These are phyloP conservation scores for Tricholoma furcatifolium DNA, from an alignment of 768 basidiomycete genomes.

Conservation along the genomic window DNA sequence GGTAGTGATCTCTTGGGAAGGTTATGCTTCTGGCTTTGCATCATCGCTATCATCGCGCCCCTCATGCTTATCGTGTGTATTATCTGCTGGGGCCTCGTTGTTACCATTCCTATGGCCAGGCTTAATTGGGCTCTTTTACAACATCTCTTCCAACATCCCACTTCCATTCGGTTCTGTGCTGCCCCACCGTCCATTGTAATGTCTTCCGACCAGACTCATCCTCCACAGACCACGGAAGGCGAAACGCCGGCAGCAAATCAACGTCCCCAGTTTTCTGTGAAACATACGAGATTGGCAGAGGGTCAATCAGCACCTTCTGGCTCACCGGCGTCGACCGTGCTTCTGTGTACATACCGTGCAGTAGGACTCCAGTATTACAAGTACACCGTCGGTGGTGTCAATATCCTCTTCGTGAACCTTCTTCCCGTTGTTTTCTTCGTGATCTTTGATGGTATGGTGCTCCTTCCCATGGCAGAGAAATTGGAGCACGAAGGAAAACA, in stretches of 20 bases:
- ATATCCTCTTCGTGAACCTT: slow-evolving; percentile 97
- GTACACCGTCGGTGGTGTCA: slow-evolving; percentile 97
- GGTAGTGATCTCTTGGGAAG: slow-evolving; percentile 61
- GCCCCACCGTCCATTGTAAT: slow-evolving; percentile 75
- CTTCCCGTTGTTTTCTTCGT: slow-evolving; percentile 93
- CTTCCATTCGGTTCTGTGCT: slow-evolving; percentile 88
- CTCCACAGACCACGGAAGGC: slow-evolving; percentile 27
- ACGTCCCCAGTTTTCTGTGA: slow-evolving; percentile 56
- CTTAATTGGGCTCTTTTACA: slow-evolving; percentile 93
- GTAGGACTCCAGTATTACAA: slow-evolving; percentile 94
- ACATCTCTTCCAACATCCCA: slow-evolving; percentile 75
- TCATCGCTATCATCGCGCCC: slow-evolving; percentile 81
- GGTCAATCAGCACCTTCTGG: slow-evolving; percentile 90
- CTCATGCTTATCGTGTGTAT: slow-evolving; percentile 85
- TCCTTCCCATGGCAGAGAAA: slow-evolving; percentile 70
- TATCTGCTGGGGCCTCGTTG: slow-evolving; percentile 91
- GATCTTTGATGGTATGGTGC: slow-evolving; percentile 88
- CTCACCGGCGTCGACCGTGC: slow-evolving; percentile 79
- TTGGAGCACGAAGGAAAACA: slow-evolving; percentile 51
- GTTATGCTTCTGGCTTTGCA: slow-evolving; percentile 77
- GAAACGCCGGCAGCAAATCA: slow-evolving; percentile 19
- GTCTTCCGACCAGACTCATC: slow-evolving; percentile 23
- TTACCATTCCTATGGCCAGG: slow-evolving; percentile 98
- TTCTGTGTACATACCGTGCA: slow-evolving; percentile 94
- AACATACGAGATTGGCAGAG: slow-evolving; percentile 71